Base-by-base conservation (phyloP, 805 yeast species). In the Pichia sporocuriosa region DNA sequence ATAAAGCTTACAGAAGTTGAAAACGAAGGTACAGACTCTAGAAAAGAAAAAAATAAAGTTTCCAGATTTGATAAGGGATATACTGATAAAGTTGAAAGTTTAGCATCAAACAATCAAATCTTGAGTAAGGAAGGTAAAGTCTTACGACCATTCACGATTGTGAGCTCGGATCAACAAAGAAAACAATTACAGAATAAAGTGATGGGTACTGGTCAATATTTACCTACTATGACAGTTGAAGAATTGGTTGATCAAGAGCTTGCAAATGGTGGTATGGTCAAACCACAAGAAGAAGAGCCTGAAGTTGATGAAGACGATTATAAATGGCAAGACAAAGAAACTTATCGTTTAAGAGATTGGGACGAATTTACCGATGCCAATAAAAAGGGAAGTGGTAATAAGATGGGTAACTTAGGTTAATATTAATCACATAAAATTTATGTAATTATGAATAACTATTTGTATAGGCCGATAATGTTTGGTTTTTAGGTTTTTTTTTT, bases 221-320 rank as follows among this genome's bases (percentile, higher is more conserved):
- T 90, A 23, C 98, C 98, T 2, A 86, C 97, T 0, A 86, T 93
- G 93, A 69, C 95, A 0, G 88, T 93, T 0, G 98, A 93, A 49
- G 97, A 93, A 52, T 81, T 84, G 46, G 67, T 93, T 39, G 95
- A 88, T 36, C 78, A 86, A 51, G 98, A 93, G 57, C 67, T 84
- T 47, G 79, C 79, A 16, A 79, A 84, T 53, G 96, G 96, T 2
- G 89, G 90, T 42, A 83, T 89, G 70, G 68, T 75, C 30, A 66
- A 58, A 24, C 54, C 53, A 3, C 67, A 54, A 57, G 77, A 61
- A 56, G 79, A 60, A 56, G 58, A 64, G 45, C 51, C 65, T 39
- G 57, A 67, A 50, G 69, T 68, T 5, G 73, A 72, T 31, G 67
- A 63, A 17, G 79, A 77, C 41, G 87, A 81, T 43, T 87, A 83